These are phyloP conservation scores for Phytophthora sp. DNA, from an alignment of 352 stramenopile genomes.

Conservation along the genomic window DNA sequence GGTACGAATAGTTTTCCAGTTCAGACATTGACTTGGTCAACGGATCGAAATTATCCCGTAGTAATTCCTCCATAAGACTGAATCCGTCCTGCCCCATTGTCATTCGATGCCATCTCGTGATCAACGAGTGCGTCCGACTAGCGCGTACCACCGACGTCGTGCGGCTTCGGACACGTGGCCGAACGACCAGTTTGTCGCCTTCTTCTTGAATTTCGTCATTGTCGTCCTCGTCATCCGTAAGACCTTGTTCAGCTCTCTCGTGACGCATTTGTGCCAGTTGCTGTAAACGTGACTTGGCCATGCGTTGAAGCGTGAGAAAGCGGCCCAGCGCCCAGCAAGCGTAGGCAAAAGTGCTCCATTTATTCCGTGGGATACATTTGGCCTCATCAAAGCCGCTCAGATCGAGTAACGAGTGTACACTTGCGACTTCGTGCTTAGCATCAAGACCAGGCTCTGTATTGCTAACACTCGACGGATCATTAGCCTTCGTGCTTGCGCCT, in stretches of 20 bases:
- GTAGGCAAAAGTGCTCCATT: slow-evolving; percentile 81
- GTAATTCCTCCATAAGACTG: slow-evolving; percentile 48
- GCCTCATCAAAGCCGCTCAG: slow-evolving; percentile 70
- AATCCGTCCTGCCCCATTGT: slow-evolving; percentile 48
- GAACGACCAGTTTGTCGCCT: slow-evolving; percentile 9
- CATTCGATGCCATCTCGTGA: slow-evolving; percentile 68
- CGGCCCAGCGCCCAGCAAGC: slow-evolving; percentile 65
- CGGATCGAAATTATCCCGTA: slow-evolving; percentile 62
- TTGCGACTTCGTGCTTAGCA: slow-evolving; percentile 67
- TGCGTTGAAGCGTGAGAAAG: slow-evolving; percentile 49
- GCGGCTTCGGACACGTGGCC: slow-evolving; percentile 40
- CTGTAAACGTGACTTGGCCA: slow-evolving; percentile 18
- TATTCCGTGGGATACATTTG: slow-evolving; percentile 69
- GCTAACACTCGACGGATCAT: slow-evolving; percentile 10
- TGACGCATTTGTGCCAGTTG: slow-evolving; percentile 15
- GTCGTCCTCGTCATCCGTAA: slow-evolving; percentile 44
- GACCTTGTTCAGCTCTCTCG: slow-evolving; percentile 26
- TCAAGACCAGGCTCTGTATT: slow-evolving; percentile 39
- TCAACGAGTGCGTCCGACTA: slow-evolving; percentile 52
- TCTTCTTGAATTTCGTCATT: slow-evolving; percentile 19
- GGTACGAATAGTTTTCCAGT: slow-evolving; percentile 61
- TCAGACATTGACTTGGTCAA: slow-evolving; percentile 63
- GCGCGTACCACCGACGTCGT: slow-evolving; percentile 52
- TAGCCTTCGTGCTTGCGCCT: not conserved
- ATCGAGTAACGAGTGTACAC: slow-evolving; percentile 70